Evolutionary conservation across 208 protist species (phyloP).

Genomic region (Leishmania lainsoni): DNA sequence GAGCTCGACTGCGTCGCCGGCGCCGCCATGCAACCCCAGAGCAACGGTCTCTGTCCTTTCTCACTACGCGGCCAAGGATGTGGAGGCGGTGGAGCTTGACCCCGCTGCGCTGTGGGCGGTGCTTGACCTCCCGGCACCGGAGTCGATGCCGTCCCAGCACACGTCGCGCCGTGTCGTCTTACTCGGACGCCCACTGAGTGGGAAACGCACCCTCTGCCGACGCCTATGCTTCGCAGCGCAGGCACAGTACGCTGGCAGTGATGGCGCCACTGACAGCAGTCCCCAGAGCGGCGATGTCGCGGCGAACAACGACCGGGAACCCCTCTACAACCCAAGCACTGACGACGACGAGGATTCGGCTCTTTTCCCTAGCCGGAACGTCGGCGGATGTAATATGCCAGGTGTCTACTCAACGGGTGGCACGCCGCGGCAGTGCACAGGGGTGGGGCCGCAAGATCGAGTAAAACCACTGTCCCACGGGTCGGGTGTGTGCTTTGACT

Average conservation of each 20-base stretch:
- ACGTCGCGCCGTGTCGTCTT: constrained; percentile 58
- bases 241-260: constrained; percentile 35
- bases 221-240: constrained; percentile 67
- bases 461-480: constrained; percentile 46
- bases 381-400: constrained; percentile 15
- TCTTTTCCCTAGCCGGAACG: not conserved
- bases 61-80: not conserved
- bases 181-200: constrained; percentile 66
- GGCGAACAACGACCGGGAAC: constrained; percentile 23
- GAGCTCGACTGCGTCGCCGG: not conserved
- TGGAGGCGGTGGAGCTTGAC: constrained; percentile 22
- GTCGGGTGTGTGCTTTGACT: constrained; percentile 68
- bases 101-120: constrained; percentile 48
- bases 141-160: constrained; percentile 45
- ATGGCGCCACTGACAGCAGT: not conserved
- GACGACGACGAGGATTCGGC: constrained; percentile 17
- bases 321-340: constrained; percentile 34
- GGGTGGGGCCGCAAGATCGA: constrained; percentile 13
- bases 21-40: not conserved
- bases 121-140: constrained; percentile 53
- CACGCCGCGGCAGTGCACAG: constrained; percentile 6
- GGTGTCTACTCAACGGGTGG: constrained; percentile 19
- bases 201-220: constrained; percentile 76
- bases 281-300: constrained; percentile 6
- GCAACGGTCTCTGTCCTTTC: not conserved